Percentiles rank a stretch among this genome's conserved stretches.
Evolutionary conservation across 1,284 basidiomycete genomes (phyloP).

Genomic region (Ceratobasidium sp.): DNA sequence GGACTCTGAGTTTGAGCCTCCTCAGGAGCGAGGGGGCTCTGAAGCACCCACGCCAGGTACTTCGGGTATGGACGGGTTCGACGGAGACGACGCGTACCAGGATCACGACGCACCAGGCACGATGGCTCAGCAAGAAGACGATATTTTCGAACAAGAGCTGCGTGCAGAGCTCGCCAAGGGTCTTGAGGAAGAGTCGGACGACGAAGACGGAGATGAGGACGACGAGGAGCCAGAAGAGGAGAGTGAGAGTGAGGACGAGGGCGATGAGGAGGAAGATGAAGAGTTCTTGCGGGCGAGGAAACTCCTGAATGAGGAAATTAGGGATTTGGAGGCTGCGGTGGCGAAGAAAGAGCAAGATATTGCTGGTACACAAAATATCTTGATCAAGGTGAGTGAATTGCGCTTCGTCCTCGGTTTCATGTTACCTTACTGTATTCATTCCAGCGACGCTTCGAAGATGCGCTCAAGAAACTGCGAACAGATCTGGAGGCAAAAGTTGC

Average conservation of each 20-base stretch:
- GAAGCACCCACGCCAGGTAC: constrained; percentile 60
- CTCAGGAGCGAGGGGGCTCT: constrained; percentile 67
- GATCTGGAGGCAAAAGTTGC: constrained; percentile 89
- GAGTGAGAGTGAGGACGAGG: constrained; percentile 71
- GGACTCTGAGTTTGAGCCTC: constrained; percentile 77
- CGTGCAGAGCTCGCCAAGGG: constrained; percentile 35
- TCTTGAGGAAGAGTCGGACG: constrained; percentile 46
- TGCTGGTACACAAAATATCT: constrained; percentile 85
- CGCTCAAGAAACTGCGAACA: constrained; percentile 84
- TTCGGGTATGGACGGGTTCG: constrained; percentile 27
- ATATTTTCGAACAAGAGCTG: constrained; percentile 39
- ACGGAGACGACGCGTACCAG: constrained; percentile 38
- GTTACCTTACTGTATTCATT: constrained; percentile 26
- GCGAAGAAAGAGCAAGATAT: constrained; percentile 87
- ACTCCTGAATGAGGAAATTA: constrained; percentile 87
- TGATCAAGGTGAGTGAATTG: constrained; percentile 72
- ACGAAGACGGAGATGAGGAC: constrained; percentile 64
- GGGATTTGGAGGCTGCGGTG: constrained; percentile 88
- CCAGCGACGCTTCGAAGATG: constrained; percentile 94
- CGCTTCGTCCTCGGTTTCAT: neutral
- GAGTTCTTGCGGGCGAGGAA: constrained; percentile 75
- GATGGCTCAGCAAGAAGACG: constrained; percentile 35
- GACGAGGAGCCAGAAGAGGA: constrained; percentile 70
- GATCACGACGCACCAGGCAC: constrained; percentile 24
- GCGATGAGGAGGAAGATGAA: constrained; percentile 75